phyloP scores from a whole-genome alignment of 2,329 filamentous ascomycete genomes.

The Tolypocladium amazonense region DNA sequence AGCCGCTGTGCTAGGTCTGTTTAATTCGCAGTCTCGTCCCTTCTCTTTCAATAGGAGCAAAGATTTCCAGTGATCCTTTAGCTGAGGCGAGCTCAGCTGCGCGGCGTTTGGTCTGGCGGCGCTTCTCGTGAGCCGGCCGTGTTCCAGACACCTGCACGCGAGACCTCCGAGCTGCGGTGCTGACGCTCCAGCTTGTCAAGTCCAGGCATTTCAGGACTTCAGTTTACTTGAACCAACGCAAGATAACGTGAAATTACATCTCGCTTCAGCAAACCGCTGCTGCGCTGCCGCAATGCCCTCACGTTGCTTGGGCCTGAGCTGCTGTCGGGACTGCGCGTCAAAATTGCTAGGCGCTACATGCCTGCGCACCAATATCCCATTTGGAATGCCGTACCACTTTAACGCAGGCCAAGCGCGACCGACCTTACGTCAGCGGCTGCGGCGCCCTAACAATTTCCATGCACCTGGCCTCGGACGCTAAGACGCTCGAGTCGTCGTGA shows the following conservation, averaged over 20 bases:
- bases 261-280: background rate
- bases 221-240: background rate
- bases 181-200: background rate
- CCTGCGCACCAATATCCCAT: too few species aligned
- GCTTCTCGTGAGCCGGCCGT: background rate
- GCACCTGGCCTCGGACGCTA: background rate
- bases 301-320: background rate
- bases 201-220: background rate
- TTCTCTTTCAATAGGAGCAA: background rate
- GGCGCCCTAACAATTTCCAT: background rate
- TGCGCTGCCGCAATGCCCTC: background rate
- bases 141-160: background rate
- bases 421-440: background rate
- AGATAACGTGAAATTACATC: background rate
- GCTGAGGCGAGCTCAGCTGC: background rate
- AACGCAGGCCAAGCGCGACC: background rate
- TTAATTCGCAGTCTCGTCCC: background rate
- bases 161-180: background rate
- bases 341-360: background rate
- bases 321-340: background rate
- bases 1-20: background rate
- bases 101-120: background rate
- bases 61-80: too few species aligned
- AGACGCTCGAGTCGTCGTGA: background rate
- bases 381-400: background rate